Conservation (phyloP, 352 stramenopile genomes). For the Detonula confervacea region DNA sequence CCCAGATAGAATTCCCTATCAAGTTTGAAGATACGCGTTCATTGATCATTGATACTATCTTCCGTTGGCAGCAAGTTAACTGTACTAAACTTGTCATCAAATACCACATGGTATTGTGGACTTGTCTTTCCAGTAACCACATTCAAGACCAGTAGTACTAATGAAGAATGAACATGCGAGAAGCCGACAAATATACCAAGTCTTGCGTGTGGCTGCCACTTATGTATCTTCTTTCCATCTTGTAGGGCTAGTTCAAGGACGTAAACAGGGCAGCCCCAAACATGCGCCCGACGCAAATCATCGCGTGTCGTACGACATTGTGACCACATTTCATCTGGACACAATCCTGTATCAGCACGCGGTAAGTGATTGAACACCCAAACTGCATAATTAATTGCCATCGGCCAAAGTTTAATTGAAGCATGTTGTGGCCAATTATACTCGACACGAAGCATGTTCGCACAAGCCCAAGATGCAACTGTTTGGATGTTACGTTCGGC, state of each 20-base stretch:
- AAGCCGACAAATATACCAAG: slow-evolving; percentile 57
- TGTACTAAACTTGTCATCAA: slow-evolving; percentile 20
- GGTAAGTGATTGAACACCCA: slow-evolving; percentile 56
- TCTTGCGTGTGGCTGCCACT: slow-evolving; percentile 34
- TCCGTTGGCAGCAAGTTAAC: slow-evolving; percentile 10
- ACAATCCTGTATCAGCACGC: not conserved
- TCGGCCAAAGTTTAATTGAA: not conserved
- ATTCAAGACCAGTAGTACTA: slow-evolving; percentile 4
- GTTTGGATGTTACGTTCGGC: slow-evolving; percentile 15
- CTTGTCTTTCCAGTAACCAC: not conserved
- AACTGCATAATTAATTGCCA: slow-evolving; percentile 38
- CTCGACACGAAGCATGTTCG: not conserved
- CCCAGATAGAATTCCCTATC: slow-evolving; percentile 6
- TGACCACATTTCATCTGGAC: slow-evolving; percentile 23
- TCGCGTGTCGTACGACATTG: slow-evolving; percentile 31
- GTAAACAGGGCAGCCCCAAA: slow-evolving; percentile 64
- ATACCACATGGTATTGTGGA: not conserved
- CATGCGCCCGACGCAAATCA: slow-evolving; percentile 39
- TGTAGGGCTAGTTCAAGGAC: slow-evolving; percentile 52
- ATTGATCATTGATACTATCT: slow-evolving; percentile 1
- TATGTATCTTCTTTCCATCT: slow-evolving; percentile 63
- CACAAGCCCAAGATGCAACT: slow-evolving; percentile 1
- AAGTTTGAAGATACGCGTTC: slow-evolving; percentile 3
- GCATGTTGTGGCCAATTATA: slow-evolving; percentile 32
- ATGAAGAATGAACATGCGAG: slow-evolving; percentile 30